Base-by-base conservation (phyloP, 768 basidiomycete genomes). In the Leccinum rimulosum region DNA sequence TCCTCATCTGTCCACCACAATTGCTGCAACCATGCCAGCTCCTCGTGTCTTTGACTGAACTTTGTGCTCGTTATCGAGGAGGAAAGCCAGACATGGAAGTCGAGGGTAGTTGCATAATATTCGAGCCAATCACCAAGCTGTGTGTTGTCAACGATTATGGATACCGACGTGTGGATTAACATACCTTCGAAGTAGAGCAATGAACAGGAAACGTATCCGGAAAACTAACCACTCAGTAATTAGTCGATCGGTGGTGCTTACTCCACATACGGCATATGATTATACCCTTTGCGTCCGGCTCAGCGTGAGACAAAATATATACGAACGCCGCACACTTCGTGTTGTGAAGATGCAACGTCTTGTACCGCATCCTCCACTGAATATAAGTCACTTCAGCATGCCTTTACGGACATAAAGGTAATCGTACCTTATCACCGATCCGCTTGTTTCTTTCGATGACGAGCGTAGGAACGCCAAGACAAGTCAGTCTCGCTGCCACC, bases 41-140 rank as follows among this genome's bases (percentile, higher is more conserved):
- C 28, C 67, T 66, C 28, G 69, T 73, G 33, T 67, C 68, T 27
- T 72, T 22, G 68, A 62, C 76, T 68, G 65, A 77, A 78, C 0
- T 45, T 60, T 10, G 78, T 69, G 14, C 64, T 70, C 0, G 59
- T 68, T 25, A 82, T 70, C 14, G 68, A 75, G 3, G 81, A 74
- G 0, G 79, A 80, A 1, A 79, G 80, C 88, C 85, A 88, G 14
- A 86, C 79, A 62, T 85, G 81, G 9, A 89, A 65, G 58, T 88
- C 87, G 58, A 87, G 74, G 4, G 79, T 68, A 10, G 79, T 74
- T 0, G 81, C 84, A 59, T 88, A 89, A 8, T 68, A 73, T 66
- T 88, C 86, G 1, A 88, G 76, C 83, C 83, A 88, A 60, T 84
- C 82, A 4, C 79, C 86, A 38, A 88, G 70, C 82, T 85, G 36